Conservation (phyloP, 2,329 filamentous ascomycete species). For the Ophiostoma perfectum region DNA sequence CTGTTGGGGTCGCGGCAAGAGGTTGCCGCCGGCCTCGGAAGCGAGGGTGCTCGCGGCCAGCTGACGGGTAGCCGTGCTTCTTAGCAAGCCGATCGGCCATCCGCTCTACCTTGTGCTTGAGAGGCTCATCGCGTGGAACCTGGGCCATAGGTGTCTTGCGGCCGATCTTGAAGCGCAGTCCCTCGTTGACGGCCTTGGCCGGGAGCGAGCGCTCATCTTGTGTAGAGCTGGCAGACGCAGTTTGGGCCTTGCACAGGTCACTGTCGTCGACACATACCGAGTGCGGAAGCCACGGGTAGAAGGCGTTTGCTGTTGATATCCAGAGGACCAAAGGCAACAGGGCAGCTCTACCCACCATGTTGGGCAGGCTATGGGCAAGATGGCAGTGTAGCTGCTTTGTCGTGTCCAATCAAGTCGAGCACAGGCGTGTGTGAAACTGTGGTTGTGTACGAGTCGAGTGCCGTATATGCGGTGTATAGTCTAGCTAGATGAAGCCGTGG, state of each 20-base stretch:
- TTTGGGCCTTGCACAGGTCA: constrained; percentile 28
- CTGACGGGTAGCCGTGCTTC: constrained; percentile 36
- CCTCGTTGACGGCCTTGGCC: background rate
- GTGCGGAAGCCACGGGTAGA: constrained; percentile 42
- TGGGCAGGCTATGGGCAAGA: constrained; percentile 23
- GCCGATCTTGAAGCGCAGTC: constrained; percentile 14
- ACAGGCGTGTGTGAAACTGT: background rate
- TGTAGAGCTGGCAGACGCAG: background rate
- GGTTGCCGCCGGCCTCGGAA: constrained; percentile 17
- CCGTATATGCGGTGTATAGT: background rate
- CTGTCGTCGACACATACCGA: constrained; percentile 30
- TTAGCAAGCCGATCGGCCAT: constrained; percentile 37
- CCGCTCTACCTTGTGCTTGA: constrained; percentile 36
- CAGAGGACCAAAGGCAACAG: constrained; percentile 47
- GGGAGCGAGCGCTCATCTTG: constrained; percentile 19
- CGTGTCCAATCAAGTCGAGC: no score
- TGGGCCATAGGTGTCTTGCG: background rate
- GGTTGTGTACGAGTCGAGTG: background rate
- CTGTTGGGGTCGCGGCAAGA: constrained; percentile 14
- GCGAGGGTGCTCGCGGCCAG: background rate
- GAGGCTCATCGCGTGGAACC: constrained; percentile 31
- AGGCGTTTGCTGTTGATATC: constrained; percentile 42
- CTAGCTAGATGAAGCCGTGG: background rate
- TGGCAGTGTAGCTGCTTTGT: no score
- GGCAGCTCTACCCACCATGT: constrained; percentile 38